Percentiles rank a stretch among this genome's conserved stretches.
phyloP scores from a whole-genome alignment of 768 basidiomycete genomes.

The Dentipellis fragilis region DNA sequence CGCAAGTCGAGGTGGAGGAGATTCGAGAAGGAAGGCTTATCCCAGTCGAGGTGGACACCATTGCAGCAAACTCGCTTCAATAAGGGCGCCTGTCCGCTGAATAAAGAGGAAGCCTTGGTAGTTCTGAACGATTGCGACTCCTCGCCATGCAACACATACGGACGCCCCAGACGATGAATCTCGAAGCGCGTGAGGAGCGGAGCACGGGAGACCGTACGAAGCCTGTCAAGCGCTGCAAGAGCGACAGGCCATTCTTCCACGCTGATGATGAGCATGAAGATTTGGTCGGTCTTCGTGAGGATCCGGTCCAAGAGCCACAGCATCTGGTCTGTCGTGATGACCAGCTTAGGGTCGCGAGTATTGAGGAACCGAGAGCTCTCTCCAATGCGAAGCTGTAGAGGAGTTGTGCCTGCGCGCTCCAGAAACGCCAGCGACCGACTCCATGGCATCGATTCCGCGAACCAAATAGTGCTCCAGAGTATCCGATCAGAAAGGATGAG shows the following conservation, averaged over 20 bases:
- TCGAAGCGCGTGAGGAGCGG: constrained; percentile 48
- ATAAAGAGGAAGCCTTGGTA: constrained; percentile 34
- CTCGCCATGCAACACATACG: constrained; percentile 35
- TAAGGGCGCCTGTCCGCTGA: constrained; percentile 33
- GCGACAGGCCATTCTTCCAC: constrained; percentile 47
- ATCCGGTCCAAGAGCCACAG: constrained; percentile 38
- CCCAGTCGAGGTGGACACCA: constrained; percentile 56
- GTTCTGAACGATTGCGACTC: constrained; percentile 28
- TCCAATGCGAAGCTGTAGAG: constrained; percentile 55
- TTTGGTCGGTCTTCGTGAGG: constrained; percentile 41
- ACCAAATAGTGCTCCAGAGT: constrained; percentile 47
- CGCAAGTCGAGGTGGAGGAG: constrained; percentile 60
- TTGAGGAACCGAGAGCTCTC: constrained; percentile 20
- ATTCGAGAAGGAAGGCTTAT: constrained; percentile 33
- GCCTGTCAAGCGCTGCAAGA: constrained; percentile 38
- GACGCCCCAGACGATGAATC: constrained; percentile 45
- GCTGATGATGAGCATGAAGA: constrained; percentile 50
- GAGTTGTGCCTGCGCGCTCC: constrained; percentile 41
- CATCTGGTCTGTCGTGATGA: constrained; percentile 35
- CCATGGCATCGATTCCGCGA: constrained; percentile 41
- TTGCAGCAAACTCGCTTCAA: constrained; percentile 44
- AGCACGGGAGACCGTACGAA: constrained; percentile 19
- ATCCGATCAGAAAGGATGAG: constrained; percentile 16
- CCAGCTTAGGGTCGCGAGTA: constrained; percentile 1
- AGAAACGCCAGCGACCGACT: constrained; percentile 47